Percentiles rank a stretch among this genome's conserved stretches.
Conservation (phyloP, 164 flowering plant species). For the Liriodendron chinense region DNA sequence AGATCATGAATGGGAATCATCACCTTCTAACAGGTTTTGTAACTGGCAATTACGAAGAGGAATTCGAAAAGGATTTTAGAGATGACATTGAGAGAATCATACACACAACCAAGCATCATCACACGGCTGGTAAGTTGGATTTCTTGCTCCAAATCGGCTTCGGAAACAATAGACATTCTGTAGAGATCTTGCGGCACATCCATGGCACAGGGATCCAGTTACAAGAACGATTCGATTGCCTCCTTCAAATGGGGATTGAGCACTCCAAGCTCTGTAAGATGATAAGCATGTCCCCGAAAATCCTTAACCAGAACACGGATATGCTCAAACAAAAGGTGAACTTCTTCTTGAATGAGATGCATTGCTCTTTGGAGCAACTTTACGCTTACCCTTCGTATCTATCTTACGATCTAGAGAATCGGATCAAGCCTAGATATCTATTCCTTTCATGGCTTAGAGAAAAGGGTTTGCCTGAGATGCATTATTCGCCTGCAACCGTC, state of each 20-base stretch:
- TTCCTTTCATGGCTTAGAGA: conserved; percentile 56
- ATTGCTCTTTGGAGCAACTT: conserved; percentile 38
- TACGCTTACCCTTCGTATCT: conserved; percentile 52
- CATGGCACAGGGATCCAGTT: conserved; percentile 46
- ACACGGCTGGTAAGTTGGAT: conserved; percentile 40
- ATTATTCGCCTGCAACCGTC: conserved; percentile 48
- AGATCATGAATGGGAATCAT: conserved; percentile 40
- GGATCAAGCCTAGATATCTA: conserved; percentile 58
- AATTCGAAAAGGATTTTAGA: conserved; percentile 28
- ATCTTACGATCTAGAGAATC: conserved; percentile 52
- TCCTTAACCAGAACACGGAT: conserved; percentile 51
- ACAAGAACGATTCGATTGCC: conserved; percentile 53
- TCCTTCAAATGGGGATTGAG: conserved; percentile 42
- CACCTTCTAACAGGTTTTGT: conserved; percentile 34
- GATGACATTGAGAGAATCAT: conserved; percentile 34
- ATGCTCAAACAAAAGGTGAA: conserved; percentile 39
- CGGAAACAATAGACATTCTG: conserved; percentile 53
- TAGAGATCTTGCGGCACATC: conserved; percentile 34
- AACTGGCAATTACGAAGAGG: conserved; percentile 27
- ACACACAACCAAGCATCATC: conserved; percentile 18
- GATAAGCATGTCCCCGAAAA: conserved; percentile 36
- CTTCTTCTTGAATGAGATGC: conserved; percentile 44
- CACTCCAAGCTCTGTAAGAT: conserved; percentile 50
- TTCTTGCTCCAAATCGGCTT: conserved; percentile 63
- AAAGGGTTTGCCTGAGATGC: conserved; percentile 29